phyloP scores from a whole-genome alignment of 1,284 basidiomycete species.

The Ceratobasidium sp. region DNA sequence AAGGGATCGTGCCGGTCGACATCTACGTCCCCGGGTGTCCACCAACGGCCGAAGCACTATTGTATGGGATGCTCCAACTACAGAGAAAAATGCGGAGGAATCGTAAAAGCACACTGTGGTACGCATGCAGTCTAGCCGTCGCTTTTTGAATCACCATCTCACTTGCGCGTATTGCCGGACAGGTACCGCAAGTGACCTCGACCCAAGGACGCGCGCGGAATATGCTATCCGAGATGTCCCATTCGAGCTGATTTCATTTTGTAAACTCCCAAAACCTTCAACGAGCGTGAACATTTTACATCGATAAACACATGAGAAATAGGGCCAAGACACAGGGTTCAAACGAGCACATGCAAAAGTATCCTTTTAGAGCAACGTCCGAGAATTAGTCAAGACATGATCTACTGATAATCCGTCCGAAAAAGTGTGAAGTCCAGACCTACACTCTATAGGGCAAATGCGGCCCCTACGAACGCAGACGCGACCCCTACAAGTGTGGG shows the following conservation, averaged over 20 bases:
- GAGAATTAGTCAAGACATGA: neutral
- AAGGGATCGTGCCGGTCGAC: conserved; percentile 95
- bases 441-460: conserved; percentile 10
- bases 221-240: neutral
- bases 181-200: conserved; percentile 33
- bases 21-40: conserved; percentile 97
- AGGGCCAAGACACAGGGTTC: neutral
- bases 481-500: conserved; percentile 6
- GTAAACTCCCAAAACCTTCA: conserved; percentile 17
- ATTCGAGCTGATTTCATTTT: neutral
- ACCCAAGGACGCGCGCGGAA: neutral
- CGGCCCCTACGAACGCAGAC: conserved; percentile 17
- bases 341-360: no score
- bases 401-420: neutral
- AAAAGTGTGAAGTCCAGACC: conserved; percentile 3
- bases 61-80: conserved; percentile 94
- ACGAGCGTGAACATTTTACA: conserved; percentile 19
- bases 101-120: conserved; percentile 92
- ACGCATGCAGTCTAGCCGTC: conserved; percentile 47
- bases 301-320: neutral
- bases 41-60: conserved; percentile 90
- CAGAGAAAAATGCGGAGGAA: conserved; percentile 96
- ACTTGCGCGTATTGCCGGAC: conserved; percentile 20
- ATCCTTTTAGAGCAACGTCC: no score
- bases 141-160: conserved; percentile 15